Evolutionary conservation across 2,329 filamentous ascomycete genomes (phyloP).

Genomic region (Penicillium sp.): DNA sequence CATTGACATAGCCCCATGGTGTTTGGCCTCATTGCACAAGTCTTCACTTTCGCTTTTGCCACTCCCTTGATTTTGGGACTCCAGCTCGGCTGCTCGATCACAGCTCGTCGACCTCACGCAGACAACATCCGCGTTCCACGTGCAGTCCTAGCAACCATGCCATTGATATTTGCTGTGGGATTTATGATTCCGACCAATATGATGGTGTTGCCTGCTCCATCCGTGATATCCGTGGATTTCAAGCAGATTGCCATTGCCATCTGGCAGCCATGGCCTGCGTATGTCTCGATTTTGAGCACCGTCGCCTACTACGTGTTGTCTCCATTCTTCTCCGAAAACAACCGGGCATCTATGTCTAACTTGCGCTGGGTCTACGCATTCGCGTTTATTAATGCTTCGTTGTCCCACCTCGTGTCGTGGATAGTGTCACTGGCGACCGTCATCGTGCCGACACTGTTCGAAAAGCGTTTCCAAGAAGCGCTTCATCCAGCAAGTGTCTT

Average conservation of each 20-base stretch:
- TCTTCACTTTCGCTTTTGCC: conserved; percentile 47
- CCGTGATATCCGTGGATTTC: conserved; percentile 37
- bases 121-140: conserved; percentile 36
- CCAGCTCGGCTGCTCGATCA: conserved; percentile 47
- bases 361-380: conserved; percentile 46
- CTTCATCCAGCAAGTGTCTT: conserved; percentile 45
- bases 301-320: conserved; percentile 29
- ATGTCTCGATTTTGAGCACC: conserved; percentile 44
- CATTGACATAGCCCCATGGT: conserved; percentile 31
- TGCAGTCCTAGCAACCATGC: conserved; percentile 38
- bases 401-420: conserved; percentile 45
- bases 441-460: conserved; percentile 37
- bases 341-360: conserved; percentile 30
- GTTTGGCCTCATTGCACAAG: conserved; percentile 46
- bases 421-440: conserved; percentile 44
- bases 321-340: conserved; percentile 26
- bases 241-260: conserved; percentile 52
- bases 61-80: conserved; percentile 46
- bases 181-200: conserved; percentile 48
- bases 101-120: conserved; percentile 36
- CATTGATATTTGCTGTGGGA: conserved; percentile 44
- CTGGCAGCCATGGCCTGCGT: conserved; percentile 55
- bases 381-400: conserved; percentile 41
- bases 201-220: conserved; percentile 47
- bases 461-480: conserved; percentile 30